Conservation (phyloP, 441 rosid genomes). For the Aleurites moluccanus region DNA sequence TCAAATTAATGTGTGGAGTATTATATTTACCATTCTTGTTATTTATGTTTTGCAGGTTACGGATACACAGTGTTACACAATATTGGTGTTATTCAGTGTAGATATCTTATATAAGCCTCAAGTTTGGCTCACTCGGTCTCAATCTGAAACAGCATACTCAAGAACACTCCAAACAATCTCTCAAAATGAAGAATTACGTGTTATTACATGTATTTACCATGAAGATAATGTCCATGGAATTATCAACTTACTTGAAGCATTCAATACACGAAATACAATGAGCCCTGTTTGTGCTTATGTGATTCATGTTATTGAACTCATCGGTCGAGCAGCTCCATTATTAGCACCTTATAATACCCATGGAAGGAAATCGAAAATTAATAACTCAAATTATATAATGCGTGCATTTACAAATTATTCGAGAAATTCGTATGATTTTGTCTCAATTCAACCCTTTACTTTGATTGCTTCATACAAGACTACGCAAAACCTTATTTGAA, state of each 20-base stretch:
- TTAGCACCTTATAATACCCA: constrained; percentile 21
- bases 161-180: constrained; percentile 31
- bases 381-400: neutral
- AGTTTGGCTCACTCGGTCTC: neutral
- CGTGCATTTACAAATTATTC: neutral
- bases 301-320: constrained; percentile 30
- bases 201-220: constrained; percentile 27
- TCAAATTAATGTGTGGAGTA: no score
- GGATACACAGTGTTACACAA: constrained; percentile 17
- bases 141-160: neutral
- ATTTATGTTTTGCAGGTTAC: neutral
- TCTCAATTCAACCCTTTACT: neutral
- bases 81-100: constrained; percentile 28
- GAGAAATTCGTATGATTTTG: neutral
- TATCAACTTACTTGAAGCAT: constrained; percentile 31
- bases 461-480: neutral
- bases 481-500: neutral
- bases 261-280: neutral
- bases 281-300: constrained; percentile 23
- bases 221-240: constrained; percentile 30
- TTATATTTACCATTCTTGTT: neutral
- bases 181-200: constrained; percentile 30
- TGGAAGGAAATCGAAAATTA: neutral
- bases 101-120: constrained; percentile 23
- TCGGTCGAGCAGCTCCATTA: constrained; percentile 29